Evolutionary conservation across 2,329 filamentous ascomycete genomes (phyloP).

Genomic region (Alternaria sp.): DNA sequence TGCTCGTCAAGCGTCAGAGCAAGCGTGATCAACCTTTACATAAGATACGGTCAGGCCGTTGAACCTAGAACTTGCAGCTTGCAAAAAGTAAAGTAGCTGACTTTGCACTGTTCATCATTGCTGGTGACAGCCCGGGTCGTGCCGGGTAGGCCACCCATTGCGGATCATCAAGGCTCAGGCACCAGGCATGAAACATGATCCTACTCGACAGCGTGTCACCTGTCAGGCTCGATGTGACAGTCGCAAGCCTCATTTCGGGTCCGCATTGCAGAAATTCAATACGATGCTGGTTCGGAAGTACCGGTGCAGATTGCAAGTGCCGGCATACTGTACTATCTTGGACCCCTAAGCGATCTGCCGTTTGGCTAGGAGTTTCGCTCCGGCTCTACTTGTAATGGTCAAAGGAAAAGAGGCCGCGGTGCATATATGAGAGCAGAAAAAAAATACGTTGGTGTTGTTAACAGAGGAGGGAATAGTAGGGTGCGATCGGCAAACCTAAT

Average conservation of each 20-base stretch:
- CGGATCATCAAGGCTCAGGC: conserved; percentile 18
- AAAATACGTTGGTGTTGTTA: conserved; percentile 2
- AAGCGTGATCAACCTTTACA: conserved; percentile 1
- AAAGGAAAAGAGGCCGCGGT: conserved; percentile 1
- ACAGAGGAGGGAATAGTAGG: neutral
- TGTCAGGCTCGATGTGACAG: conserved; percentile 8
- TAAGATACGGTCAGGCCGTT: neutral
- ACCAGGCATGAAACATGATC: conserved; percentile 18
- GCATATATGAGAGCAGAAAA: neutral
- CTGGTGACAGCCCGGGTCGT: conserved; percentile 39
- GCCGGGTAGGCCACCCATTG: conserved; percentile 25
- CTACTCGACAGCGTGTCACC: conserved; percentile 17
- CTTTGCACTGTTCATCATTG: conserved; percentile 3
- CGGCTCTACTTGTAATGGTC: neutral
- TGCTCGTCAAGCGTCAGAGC: neutral
- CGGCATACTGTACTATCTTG: conserved; percentile 2
- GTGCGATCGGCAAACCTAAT: conserved; percentile 14
- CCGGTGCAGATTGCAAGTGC: conserved; percentile 13
- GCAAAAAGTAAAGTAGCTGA: conserved; percentile 1
- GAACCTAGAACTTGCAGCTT: neutral
- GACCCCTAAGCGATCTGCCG: neutral
- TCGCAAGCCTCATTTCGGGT: neutral
- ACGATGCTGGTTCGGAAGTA: conserved; percentile 6
- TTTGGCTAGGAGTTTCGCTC: conserved; percentile 6
- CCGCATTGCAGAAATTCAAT: conserved; percentile 2